Evolutionary conservation across 805 yeast genomes (phyloP).

Genomic region (Zygoascus tannicola): DNA sequence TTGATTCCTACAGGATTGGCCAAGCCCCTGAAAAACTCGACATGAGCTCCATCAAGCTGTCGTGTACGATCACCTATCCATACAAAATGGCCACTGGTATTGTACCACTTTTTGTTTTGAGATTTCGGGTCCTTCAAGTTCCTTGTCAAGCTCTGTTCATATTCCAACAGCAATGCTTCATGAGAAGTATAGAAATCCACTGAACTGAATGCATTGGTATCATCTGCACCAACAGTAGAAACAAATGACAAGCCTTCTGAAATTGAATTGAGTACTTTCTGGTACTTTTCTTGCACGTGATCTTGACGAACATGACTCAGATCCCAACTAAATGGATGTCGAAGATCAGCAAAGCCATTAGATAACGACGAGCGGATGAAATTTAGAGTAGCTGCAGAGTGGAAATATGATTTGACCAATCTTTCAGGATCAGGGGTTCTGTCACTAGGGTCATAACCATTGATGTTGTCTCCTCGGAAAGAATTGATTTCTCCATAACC

Average conservation of each 20-base stretch:
- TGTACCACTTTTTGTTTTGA: slow-evolving; percentile 24
- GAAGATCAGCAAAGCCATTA: slow-evolving; percentile 35
- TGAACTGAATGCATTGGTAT: slow-evolving; percentile 18
- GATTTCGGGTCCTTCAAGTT: slow-evolving; percentile 18
- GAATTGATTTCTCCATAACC: slow-evolving; percentile 33
- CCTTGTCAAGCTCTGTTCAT: slow-evolving; percentile 34
- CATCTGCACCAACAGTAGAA: slow-evolving; percentile 33
- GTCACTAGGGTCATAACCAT: slow-evolving; percentile 32
- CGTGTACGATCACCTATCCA: slow-evolving; percentile 39
- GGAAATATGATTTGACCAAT: slow-evolving; percentile 35
- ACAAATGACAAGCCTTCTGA: slow-evolving; percentile 31
- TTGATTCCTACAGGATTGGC: slow-evolving; percentile 36
- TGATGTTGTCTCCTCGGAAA: slow-evolving; percentile 36
- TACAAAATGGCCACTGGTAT: slow-evolving; percentile 35
- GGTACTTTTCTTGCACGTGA: slow-evolving; percentile 32
- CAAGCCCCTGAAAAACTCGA: slow-evolving; percentile 36
- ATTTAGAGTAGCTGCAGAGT: slow-evolving; percentile 37
- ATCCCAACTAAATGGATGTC: slow-evolving; percentile 34
- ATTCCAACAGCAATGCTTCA: slow-evolving; percentile 35
- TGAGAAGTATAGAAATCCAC: slow-evolving; percentile 35
- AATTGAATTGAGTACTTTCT: slow-evolving; percentile 28
- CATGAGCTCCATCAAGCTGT: slow-evolving; percentile 38
- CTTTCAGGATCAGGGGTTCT: slow-evolving; percentile 34
- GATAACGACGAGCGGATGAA: slow-evolving; percentile 29
- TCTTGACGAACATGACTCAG: slow-evolving; percentile 32